These are phyloP conservation scores for Boletus barrowsii DNA, from an alignment of 768 basidiomycete genomes.

Conservation along the genomic window DNA sequence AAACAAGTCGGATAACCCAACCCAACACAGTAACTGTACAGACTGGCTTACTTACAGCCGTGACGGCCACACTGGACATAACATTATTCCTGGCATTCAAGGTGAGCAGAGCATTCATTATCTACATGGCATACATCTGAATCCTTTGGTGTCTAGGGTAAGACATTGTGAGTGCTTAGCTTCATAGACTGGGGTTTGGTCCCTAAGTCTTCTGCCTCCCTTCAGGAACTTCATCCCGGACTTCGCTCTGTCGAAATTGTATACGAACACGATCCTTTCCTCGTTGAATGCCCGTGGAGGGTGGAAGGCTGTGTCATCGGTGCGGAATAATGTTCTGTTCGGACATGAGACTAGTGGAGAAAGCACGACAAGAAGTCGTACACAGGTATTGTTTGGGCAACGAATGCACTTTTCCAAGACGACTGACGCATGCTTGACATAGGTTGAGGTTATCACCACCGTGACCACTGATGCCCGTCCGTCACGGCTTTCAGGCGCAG, in stretches of 20 bases:
- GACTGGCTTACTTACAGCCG: slow-evolving; percentile 20
- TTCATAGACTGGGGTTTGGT: not conserved
- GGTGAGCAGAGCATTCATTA: slow-evolving; percentile 2
- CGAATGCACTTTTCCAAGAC: no score
- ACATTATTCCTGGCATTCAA: slow-evolving; percentile 12
- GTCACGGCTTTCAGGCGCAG: no score
- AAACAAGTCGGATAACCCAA: not conserved
- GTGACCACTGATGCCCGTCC: not conserved
- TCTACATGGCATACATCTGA: not conserved
- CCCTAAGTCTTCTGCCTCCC: not conserved
- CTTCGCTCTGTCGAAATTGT: slow-evolving; percentile 26
- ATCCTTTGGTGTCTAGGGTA: not conserved
- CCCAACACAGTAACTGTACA: slow-evolving; percentile 25
- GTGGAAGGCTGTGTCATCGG: slow-evolving; percentile 11
- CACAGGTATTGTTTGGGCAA: slow-evolving; percentile 5
- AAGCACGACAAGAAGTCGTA: not conserved
- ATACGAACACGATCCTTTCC: slow-evolving; percentile 24
- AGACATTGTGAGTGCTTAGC: slow-evolving; percentile 1
- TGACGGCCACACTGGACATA: slow-evolving; percentile 16
- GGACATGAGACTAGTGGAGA: not conserved
- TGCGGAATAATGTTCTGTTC: slow-evolving; percentile 9
- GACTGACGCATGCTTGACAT: not conserved
- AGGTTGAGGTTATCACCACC: not conserved
- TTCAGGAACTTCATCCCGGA: slow-evolving; percentile 22
- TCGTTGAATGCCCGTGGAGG: slow-evolving; percentile 20